Evolutionary conservation across 139 green algal species (phyloP).

Genomic region (Chlamydomonas incerta): DNA sequence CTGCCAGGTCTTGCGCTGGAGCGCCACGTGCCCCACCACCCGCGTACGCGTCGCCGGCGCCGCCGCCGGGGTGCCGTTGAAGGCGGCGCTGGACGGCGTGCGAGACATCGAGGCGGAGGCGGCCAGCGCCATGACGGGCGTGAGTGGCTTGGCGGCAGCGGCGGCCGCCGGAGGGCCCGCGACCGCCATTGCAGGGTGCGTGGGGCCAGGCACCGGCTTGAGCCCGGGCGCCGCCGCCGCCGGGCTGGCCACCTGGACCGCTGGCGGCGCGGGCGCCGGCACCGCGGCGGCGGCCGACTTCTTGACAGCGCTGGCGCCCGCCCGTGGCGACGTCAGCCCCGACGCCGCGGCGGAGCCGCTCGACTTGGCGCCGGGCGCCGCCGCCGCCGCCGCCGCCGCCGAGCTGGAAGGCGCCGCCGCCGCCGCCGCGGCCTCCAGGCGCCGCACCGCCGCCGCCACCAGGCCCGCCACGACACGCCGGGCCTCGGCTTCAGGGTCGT

Average conservation of each 20-base stretch:
- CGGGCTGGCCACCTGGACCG: too few species aligned
- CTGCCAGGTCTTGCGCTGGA: constrained; percentile 36
- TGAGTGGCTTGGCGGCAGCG: neutral
- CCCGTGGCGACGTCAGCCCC: neutral
- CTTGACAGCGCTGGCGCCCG: neutral
- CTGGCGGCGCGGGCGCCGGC: too few species aligned
- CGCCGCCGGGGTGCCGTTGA: neutral
- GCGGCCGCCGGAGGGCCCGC: too few species aligned
- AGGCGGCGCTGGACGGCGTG: too few species aligned
- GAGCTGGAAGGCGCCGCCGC: neutral
- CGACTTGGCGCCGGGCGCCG: neutral
- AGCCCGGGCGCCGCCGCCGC: too few species aligned
- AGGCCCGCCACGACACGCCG: too few species aligned
- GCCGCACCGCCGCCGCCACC: too few species aligned
- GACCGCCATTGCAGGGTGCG: neutral
- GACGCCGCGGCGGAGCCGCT: neutral
- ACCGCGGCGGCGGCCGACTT: neutral
- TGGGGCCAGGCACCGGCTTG: too few species aligned
- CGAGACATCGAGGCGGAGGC: too few species aligned
- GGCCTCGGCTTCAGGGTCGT: too few species aligned
- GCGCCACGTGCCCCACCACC: constrained; percentile 17
- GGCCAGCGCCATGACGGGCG: neutral
- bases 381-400: neutral
- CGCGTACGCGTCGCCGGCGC: neutral
- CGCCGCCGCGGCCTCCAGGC: too few species aligned